phyloP scores from a whole-genome alignment of 2,329 filamentous ascomycete species.

The Pseudocercospora vitis region DNA sequence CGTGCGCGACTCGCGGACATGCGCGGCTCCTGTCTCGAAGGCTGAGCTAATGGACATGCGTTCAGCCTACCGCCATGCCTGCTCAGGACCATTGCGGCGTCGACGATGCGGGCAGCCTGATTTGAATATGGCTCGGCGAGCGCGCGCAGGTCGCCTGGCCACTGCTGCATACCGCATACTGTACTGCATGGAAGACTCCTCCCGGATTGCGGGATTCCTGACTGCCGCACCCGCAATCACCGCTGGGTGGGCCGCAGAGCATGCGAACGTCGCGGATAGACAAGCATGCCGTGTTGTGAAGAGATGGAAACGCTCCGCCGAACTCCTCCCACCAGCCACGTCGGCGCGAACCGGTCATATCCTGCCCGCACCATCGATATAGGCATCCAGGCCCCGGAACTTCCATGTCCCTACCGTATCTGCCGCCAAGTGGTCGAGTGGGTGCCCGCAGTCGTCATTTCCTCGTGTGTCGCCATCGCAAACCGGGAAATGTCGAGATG shows the following conservation, averaged over 20 bases:
- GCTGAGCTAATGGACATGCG: not conserved
- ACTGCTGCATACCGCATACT: too few relatives aligned
- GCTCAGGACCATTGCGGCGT: too few relatives aligned
- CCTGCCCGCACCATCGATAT: conserved; percentile 12
- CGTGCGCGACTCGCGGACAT: not conserved
- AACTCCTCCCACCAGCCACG: conserved; percentile 22
- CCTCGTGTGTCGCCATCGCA: conserved; percentile 21
- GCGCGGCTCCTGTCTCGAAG: conserved; percentile 6
- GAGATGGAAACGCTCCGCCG: conserved; percentile 15
- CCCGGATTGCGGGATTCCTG: not conserved
- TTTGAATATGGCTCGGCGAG: too few relatives aligned
- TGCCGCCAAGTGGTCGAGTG: conserved; percentile 9
- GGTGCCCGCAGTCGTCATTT: conserved; percentile 19
- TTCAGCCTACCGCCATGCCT: too few relatives aligned
- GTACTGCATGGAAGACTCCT: too few relatives aligned
- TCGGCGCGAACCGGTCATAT: conserved; percentile 8
- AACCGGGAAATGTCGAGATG: conserved; percentile 22
- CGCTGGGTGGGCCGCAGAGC: not conserved
- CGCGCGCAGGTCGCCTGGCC: too few relatives aligned
- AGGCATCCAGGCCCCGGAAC: conserved; percentile 4
- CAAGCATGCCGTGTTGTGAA: conserved; percentile 18
- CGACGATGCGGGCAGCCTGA: too few relatives aligned
- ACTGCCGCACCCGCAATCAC: not conserved
- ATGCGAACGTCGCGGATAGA: conserved; percentile 15
- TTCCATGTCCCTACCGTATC: too few relatives aligned